Evolutionary conservation across 2,329 filamentous ascomycete species (phyloP).

Genomic region (Coniochaeta sp.): DNA sequence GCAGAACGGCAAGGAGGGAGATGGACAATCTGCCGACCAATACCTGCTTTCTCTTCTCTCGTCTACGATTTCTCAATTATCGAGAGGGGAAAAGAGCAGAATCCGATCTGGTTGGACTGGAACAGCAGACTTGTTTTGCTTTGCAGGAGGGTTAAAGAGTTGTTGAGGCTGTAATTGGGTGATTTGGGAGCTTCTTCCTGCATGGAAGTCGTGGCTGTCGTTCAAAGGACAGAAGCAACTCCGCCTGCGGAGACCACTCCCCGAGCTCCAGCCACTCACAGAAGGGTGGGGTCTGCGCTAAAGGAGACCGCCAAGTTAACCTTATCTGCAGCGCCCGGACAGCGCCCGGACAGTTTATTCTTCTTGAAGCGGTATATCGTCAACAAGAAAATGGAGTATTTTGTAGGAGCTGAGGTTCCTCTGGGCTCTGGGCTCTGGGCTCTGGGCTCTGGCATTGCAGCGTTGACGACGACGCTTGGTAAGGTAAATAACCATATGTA

Average conservation of each 20-base stretch:
- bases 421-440: too few relatives aligned
- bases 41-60: slow-evolving; percentile 5
- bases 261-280: background rate
- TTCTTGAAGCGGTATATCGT: too few relatives aligned
- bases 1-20: slow-evolving; percentile 11
- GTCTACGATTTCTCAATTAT: slow-evolving; percentile 1
- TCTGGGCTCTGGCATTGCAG: too few relatives aligned
- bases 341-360: too few relatives aligned
- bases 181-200: slow-evolving; percentile 19
- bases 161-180: slow-evolving; percentile 10
- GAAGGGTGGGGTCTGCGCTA: background rate
- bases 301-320: background rate
- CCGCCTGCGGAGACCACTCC: background rate
- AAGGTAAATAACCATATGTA: too few relatives aligned
- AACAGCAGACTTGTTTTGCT: background rate
- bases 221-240: slow-evolving; percentile 27
- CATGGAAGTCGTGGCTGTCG: slow-evolving; percentile 41
- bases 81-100: slow-evolving; percentile 2
- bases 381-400: background rate
- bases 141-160: background rate
- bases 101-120: background rate
- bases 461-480: too few relatives aligned
- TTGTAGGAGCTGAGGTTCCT: too few relatives aligned
- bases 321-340: too few relatives aligned
- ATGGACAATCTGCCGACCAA: slow-evolving; percentile 8